Conservation (phyloP, 1,284 basidiomycete genomes). For the Peniophora sp. region DNA sequence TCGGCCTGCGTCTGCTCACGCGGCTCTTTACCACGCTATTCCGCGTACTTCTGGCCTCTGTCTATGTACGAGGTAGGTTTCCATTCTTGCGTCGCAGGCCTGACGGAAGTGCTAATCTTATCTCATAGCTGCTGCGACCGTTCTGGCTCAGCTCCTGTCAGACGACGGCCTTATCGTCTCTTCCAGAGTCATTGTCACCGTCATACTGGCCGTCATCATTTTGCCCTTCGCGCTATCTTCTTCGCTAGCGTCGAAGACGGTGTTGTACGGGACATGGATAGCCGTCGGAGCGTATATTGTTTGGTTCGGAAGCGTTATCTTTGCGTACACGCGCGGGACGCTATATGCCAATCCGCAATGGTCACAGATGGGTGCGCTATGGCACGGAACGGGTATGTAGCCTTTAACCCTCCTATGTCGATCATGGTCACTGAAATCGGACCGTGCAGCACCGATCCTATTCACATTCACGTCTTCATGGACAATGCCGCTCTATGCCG, state of each 20-base stretch:
- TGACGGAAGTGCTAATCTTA: not conserved
- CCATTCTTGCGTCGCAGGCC: not conserved
- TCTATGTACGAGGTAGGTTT: constrained; percentile 59
- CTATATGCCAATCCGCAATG: constrained; percentile 28
- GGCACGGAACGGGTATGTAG: constrained; percentile 57
- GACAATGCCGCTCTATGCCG: constrained; percentile 56
- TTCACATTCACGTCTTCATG: constrained; percentile 60
- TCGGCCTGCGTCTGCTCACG: constrained; percentile 31
- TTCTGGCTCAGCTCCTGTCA: constrained; percentile 37
- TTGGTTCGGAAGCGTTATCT: constrained; percentile 48
- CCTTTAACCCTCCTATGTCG: not conserved
- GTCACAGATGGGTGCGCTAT: constrained; percentile 39
- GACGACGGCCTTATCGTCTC: constrained; percentile 16
- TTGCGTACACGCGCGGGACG: constrained; percentile 39
- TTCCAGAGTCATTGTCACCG: constrained; percentile 27
- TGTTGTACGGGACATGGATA: constrained; percentile 48
- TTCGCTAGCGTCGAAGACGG: constrained; percentile 42
- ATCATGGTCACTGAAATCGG: not conserved
- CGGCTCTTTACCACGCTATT: constrained; percentile 34
- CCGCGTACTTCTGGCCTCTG: constrained; percentile 42
- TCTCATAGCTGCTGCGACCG: constrained; percentile 41
- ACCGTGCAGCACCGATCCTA: constrained; percentile 35
- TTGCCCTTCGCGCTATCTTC: constrained; percentile 43
- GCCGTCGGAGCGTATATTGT: constrained; percentile 49
- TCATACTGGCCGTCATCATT: constrained; percentile 32